Base-by-base conservation (phyloP, 2,329 filamentous ascomycete species). In the Ceratocystis colombiana region DNA sequence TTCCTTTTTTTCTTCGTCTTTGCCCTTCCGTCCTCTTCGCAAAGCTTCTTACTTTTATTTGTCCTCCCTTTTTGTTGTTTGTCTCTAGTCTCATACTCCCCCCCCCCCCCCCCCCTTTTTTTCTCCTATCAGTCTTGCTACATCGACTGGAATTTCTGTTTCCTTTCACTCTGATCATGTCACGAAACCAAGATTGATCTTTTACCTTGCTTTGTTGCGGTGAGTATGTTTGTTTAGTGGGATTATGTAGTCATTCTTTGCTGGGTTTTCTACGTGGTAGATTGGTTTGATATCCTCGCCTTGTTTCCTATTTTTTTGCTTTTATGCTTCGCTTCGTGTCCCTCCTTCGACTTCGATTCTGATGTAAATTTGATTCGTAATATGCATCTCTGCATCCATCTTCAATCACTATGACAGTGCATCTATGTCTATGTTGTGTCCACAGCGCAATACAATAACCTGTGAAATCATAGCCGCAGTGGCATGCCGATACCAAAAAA, bases 191-290 rank as follows among this genome's bases (percentile, higher is more conserved):
- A 41, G 10, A 41, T 59, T 7, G 55, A 59, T 59, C 55, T 10
- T 30, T 41, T 59, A 17, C n/a, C 4, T 59, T 59, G 28, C 28
- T 59, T 59, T 59, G 30, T 33, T 59, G 28, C 55, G 25, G 55
- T 59, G 55, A 33, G 55, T 59, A 59, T 20, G 61, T 62, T 61
- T 62, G 12, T 59, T 62, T 45, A 33, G 20, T 62, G 17, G 30
- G 17, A 44, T 44, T 25, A 25, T 44, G 44, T 20, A 62, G n/a
- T 28, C 20, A 45, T 62, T 62, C 33, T 33, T 45, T 20, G 45
- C 33, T 62, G 20, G 33, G 37, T 62, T 41, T 41, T 44, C 33
- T 62, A 62, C 48, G 25, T 53, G 48, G 61, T 45, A 44, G 55
- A 59, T 41, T 59, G 55, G 25, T 59, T 46, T 20, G 37, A 44